phyloP scores from a whole-genome alignment of 2,329 filamentous ascomycete species.

The Ciborinia camelliae region DNA sequence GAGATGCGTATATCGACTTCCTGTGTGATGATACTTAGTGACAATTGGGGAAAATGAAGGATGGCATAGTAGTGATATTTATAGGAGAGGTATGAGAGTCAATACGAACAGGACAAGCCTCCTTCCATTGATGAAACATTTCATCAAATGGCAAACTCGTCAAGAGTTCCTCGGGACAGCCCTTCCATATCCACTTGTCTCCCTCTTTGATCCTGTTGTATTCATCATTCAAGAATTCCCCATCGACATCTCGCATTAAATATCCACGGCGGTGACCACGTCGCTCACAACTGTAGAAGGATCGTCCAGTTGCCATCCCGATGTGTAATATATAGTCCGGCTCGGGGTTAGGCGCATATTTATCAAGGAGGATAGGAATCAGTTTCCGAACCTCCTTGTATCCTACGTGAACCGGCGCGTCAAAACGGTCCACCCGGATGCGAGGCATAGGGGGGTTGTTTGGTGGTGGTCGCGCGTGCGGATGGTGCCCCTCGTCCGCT shows the following conservation, averaged over 20 bases:
- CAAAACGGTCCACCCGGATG: conserved; percentile 63
- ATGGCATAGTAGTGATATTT: conserved; percentile 35
- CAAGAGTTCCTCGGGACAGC: conserved; percentile 52
- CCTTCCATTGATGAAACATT: conserved; percentile 54
- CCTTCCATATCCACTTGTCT: conserved; percentile 52
- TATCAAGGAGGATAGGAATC: conserved; percentile 56
- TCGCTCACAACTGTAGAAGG: conserved; percentile 68
- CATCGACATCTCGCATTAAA: conserved; percentile 66
- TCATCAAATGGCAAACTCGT: conserved; percentile 57
- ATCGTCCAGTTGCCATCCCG: conserved; percentile 67
- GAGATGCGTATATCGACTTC: conserved; percentile 53
- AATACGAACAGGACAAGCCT: conserved; percentile 46
- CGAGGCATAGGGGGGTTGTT: conserved; percentile 39
- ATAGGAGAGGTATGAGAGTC: neutral
- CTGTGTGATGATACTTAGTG: neutral
- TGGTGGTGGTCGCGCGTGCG: conserved; percentile 27
- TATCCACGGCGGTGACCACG: conserved; percentile 72
- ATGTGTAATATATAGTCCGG: conserved; percentile 73
- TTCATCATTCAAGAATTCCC: conserved; percentile 49
- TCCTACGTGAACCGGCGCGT: conserved; percentile 64
- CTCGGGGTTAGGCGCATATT: neutral
- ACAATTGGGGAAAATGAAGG: accelerated
- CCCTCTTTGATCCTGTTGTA: conserved; percentile 41
- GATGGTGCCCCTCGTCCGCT: neutral
- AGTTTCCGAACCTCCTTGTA: conserved; percentile 64